Evolutionary conservation across 176 grass and related monocot species (phyloP).

Genomic region (Carex parvula): DNA sequence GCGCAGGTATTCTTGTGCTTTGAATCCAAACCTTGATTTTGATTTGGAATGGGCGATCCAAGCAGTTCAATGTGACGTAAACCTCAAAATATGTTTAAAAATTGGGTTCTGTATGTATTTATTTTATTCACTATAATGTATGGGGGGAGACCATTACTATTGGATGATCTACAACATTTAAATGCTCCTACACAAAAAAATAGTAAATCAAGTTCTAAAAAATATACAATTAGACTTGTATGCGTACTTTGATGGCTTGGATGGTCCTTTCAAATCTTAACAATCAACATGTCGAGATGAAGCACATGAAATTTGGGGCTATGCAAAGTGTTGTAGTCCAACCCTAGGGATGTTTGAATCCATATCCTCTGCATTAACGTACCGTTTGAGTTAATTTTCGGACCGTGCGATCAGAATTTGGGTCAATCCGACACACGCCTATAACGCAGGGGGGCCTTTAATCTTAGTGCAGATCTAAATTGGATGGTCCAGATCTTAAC

Average conservation of each 20-base stretch:
- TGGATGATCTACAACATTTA: neutral
- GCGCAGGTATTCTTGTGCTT: neutral
- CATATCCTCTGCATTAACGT: no score
- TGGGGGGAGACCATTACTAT: neutral
- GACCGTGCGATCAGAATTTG: no score
- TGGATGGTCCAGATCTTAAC: no score
- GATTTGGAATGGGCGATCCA: neutral
- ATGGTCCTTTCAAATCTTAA: neutral
- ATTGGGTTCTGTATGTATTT: neutral
- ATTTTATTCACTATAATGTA: neutral
- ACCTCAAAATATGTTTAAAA: neutral
- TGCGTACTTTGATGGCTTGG: neutral
- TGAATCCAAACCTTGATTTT: neutral
- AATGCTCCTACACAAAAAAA: neutral
- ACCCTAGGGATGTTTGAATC: neutral
- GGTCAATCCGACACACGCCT: no score
- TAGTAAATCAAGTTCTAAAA: neutral
- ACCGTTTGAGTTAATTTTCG: no score
- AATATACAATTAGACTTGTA: neutral
- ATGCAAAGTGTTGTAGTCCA: neutral
- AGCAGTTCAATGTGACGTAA: neutral
- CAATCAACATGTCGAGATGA: neutral
- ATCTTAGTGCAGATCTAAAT: no score
- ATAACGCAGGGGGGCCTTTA: no score
- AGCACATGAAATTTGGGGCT: neutral